Conservation (phyloP, 208 protist species). For the Kentomonas sorsogonicus region DNA sequence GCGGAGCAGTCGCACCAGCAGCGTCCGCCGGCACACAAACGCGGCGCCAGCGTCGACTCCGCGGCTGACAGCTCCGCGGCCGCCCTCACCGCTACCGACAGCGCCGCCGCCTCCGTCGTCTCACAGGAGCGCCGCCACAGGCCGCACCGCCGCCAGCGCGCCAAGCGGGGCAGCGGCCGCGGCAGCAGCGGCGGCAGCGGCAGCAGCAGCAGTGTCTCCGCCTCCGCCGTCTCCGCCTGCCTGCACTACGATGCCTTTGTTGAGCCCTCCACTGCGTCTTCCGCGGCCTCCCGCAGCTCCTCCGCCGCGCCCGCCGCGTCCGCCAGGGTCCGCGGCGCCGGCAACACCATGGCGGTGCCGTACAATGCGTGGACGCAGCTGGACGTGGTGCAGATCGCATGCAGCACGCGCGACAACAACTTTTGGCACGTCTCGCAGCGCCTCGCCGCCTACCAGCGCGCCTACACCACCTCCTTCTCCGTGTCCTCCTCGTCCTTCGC, state of each 20-base stretch:
- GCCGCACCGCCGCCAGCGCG: constrained; percentile 23
- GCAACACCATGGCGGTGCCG: no score
- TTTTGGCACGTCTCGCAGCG: constrained; percentile 56
- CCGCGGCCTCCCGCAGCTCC: neutral
- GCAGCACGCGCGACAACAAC: constrained; percentile 44
- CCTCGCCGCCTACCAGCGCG: constrained; percentile 43
- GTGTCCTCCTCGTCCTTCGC: no score
- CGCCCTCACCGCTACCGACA: neutral
- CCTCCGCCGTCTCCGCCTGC: neutral
- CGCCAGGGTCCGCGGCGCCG: constrained; percentile 23
- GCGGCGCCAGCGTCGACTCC: no score
- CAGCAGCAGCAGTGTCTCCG: neutral
- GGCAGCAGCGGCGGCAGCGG: neutral
- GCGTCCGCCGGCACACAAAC: no score
- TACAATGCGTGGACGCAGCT: constrained; percentile 71
- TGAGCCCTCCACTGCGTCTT: no score
- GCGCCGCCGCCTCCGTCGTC: neutral
- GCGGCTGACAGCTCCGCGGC: neutral
- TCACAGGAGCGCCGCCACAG: constrained; percentile 9
- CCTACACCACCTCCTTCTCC: constrained; percentile 59
- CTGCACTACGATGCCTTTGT: no score
- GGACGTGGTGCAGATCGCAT: constrained; percentile 58
- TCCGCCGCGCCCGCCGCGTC: constrained; percentile 1
- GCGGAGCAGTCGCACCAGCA: no score
- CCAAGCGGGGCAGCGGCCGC: neutral